Evolutionary conservation across 768 basidiomycete genomes (phyloP).

Genomic region (Boletus rubropictus): DNA sequence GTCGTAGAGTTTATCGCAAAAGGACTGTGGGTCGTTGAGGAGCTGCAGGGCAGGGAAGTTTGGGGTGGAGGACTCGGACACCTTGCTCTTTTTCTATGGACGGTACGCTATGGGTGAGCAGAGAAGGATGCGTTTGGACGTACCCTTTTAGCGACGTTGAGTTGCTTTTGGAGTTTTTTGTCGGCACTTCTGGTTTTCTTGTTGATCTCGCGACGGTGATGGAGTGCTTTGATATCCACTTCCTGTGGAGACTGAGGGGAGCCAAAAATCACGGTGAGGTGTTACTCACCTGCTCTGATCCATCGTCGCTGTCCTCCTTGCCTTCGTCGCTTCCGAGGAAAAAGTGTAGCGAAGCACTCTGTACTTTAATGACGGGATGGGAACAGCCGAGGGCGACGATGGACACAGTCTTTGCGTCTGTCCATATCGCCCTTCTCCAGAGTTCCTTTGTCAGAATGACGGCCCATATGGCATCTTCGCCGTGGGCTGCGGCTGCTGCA

Average conservation of each 20-base stretch:
- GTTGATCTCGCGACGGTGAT: slow-evolving; percentile 87
- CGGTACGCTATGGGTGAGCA: slow-evolving; percentile 26
- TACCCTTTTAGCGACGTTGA: slow-evolving; percentile 75
- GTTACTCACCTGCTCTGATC: slow-evolving; percentile 43
- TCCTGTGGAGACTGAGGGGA: slow-evolving; percentile 34
- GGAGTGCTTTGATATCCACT: slow-evolving; percentile 64
- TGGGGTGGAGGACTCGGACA: slow-evolving; percentile 30
- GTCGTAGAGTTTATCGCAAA: slow-evolving; percentile 90
- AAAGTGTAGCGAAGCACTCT: slow-evolving; percentile 91
- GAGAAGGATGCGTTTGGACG: slow-evolving; percentile 1
- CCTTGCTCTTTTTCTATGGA: slow-evolving; percentile 33
- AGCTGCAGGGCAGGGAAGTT: slow-evolving; percentile 94
- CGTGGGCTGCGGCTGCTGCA: slow-evolving; percentile 37
- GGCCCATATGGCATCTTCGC: slow-evolving; percentile 97
- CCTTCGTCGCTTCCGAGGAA: slow-evolving; percentile 89
- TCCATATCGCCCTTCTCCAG: slow-evolving; percentile 92
- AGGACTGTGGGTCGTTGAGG: slow-evolving; percentile 91
- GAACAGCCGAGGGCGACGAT: slow-evolving; percentile 89
- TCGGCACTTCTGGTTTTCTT: slow-evolving; percentile 85
- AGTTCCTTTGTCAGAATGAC: slow-evolving; percentile 89
- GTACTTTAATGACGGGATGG: slow-evolving; percentile 91
- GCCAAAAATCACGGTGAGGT: background rate
- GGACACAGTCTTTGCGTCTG: slow-evolving; percentile 86
- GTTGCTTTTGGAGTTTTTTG: slow-evolving; percentile 68
- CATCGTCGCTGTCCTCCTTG: slow-evolving; percentile 65